Base-by-base conservation (phyloP, 768 basidiomycete species). In the Calvatia gigantea region DNA sequence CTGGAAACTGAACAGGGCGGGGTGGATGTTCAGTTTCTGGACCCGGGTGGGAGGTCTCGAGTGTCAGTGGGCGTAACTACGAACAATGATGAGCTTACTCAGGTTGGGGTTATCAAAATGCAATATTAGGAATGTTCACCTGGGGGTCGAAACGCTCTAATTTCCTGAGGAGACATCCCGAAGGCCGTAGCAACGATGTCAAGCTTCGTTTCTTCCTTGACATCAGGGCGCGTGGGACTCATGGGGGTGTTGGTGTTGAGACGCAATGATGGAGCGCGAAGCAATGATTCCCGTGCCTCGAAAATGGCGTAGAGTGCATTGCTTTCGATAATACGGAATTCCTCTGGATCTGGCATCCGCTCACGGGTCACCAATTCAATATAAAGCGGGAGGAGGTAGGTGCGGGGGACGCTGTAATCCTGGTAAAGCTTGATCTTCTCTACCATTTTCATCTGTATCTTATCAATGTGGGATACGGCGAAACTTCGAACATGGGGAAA, bases 401-500 rank as follows among this genome's bases (percentile, higher is more conserved):
- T 47, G 4, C 19, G 25, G 6, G 53, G 41, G n/a, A 44, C 53
- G 8, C 33, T 12, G 27, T 51, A 27, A 15, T 51, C n/a, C 33
- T 41, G 33, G 27, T 55, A 56, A 3, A 43, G 8, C n/a, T 38
- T 27, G 32, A 59, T 37, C 5, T 41, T 38, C 14, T 59, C 32
- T 11, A 51, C 15, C 4, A 31, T 11, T n/a, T 47, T 35, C n/a
- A 44, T 17, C 9, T 35, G n/a, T 5, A 45, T 25, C 27, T 38
- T 6, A 12, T 47, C 29, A 29, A 56, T 56, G 3, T 39, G 21
- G 0, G 37, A 23, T 1, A 85, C 67, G 0, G 84, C 83, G 74
- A 81, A 41, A 56, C 61, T 27, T 71, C 75, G 75, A 6, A 85
- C 75, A 37, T 81, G 75, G 0, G 57, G 58, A 55, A 88, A 88